Evolutionary conservation across 305 asterid species (phyloP), one percentile per base, ranked within the genome.

Genomic region (Salvia sclarea): DNA sequence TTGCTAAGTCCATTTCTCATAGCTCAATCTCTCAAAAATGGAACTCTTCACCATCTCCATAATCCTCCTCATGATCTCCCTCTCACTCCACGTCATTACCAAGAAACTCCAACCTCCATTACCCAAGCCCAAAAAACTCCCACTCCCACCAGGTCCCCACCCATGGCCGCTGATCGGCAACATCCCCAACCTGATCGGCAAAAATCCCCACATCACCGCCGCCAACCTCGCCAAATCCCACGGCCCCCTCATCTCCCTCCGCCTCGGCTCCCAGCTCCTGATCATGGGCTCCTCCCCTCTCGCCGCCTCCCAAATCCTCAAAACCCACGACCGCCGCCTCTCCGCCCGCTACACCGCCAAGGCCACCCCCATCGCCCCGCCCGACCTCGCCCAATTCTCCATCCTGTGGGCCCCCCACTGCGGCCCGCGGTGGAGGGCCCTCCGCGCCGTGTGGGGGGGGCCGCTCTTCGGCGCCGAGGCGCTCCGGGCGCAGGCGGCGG

Each of bases 121-220:
- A 9, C 1, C 4, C 0, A 47, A 48, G 33, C 11, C 2, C 1
- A 9, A 64, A 64, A 78, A 69, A 58, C 83, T 78, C 12, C 86
- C 86, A 58, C 83, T 78, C 12, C 86, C 86, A 49, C 83, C 86
- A 5, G 83, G 81, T 0, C 83, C 86, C 38, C 67, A 62, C 31
- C 79, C 47, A 73, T 82, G 83, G 86, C 60, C 83, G 6, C 17
- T 53, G 1, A 25, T 53, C 13, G 60, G 60, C 13, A 53, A 53
- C 38, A 53, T 82, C 12, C 80, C 76, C n/a, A 50, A 67, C 38
- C 58, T 81, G 0, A 30, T 73, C 0, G 81, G 79, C 13, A 61
- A 52, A 16, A 81, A 78, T 18, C 86, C 86, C 14, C 86, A 78
- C 20, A 50, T 73, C 17, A 24, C 61, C 18, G 83, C 76, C 14